Conservation (phyloP, 2,329 filamentous ascomycete genomes). For the Fonsecaea erecta region DNA sequence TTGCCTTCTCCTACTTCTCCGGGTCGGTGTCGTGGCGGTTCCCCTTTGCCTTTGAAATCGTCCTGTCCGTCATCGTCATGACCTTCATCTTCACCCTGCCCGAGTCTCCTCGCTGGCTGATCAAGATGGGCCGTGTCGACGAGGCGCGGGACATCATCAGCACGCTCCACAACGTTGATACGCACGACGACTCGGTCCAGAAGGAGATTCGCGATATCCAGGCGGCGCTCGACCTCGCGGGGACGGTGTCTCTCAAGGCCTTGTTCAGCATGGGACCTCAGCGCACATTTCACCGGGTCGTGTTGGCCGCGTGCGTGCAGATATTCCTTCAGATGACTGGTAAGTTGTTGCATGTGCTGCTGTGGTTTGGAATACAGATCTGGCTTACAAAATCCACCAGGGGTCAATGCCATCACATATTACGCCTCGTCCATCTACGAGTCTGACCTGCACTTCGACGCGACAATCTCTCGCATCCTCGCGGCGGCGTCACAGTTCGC, state of each 20-base stretch:
- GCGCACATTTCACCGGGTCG: slow-evolving; percentile 60
- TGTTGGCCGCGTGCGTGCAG: slow-evolving; percentile 63
- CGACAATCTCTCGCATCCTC: slow-evolving; percentile 52
- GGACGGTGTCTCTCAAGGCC: slow-evolving; percentile 56
- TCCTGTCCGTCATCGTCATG: slow-evolving; percentile 44
- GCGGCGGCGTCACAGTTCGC: slow-evolving; percentile 47
- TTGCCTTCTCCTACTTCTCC: slow-evolving; percentile 52
- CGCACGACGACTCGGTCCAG: slow-evolving; percentile 51
- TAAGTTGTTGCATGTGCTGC: neutral
- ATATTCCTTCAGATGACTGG: slow-evolving; percentile 58
- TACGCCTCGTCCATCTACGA: slow-evolving; percentile 52
- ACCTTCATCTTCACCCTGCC: slow-evolving; percentile 37
- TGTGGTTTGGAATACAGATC: neutral
- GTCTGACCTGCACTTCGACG: slow-evolving; percentile 47
- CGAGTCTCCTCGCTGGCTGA: slow-evolving; percentile 52
- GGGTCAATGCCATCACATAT: slow-evolving; percentile 51
- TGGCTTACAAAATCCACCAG: neutral
- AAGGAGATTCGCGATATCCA: slow-evolving; percentile 57
- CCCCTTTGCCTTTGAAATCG: slow-evolving; percentile 52
- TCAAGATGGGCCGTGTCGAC: slow-evolving; percentile 46
- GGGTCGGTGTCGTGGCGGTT: slow-evolving; percentile 52
- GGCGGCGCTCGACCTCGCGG: slow-evolving; percentile 55
- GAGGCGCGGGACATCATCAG: slow-evolving; percentile 43
- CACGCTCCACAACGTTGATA: slow-evolving; percentile 48
- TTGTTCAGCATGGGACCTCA: slow-evolving; percentile 63